Evolutionary conservation across 2,329 filamentous ascomycete genomes (phyloP).

Genomic region (Aspergillus quadrilineatus): DNA sequence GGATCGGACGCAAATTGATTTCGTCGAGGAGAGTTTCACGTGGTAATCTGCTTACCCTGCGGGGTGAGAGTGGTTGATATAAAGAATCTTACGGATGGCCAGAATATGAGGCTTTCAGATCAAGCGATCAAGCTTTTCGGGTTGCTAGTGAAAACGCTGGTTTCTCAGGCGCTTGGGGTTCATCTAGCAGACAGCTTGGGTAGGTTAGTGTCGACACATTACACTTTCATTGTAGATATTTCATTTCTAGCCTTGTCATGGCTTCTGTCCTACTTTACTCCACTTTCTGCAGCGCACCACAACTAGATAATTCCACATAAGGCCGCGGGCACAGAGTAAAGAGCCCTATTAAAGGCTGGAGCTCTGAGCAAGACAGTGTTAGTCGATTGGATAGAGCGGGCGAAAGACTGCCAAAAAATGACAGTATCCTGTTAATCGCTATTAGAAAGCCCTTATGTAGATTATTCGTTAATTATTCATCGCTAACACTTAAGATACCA

Average conservation of each 20-base stretch:
- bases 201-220: not conserved
- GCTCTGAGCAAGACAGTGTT: too few relatives aligned
- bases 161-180: slow-evolving; percentile 1
- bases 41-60: slow-evolving; percentile 33
- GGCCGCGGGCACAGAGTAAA: too few relatives aligned
- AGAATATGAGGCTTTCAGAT: not conserved
- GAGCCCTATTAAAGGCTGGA: too few relatives aligned
- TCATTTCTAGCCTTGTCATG: not conserved
- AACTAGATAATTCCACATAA: not conserved
- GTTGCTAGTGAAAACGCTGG: not conserved
- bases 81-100: not conserved
- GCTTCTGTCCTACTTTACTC: not conserved
- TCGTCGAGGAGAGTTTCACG: slow-evolving; percentile 72
- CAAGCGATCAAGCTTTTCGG: not conserved
- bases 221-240: slow-evolving; percentile 5
- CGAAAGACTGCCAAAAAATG: too few relatives aligned
- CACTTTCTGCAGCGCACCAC: not conserved
- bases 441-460: too few relatives aligned
- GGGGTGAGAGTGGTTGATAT: not conserved
- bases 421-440: too few relatives aligned
- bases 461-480: too few relatives aligned
- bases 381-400: too few relatives aligned
- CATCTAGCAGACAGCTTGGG: slow-evolving; percentile 1
- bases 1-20: slow-evolving; percentile 64
- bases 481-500: too few relatives aligned